Conservation (phyloP, 345 rosid species). For the Dimocarpus longan region DNA sequence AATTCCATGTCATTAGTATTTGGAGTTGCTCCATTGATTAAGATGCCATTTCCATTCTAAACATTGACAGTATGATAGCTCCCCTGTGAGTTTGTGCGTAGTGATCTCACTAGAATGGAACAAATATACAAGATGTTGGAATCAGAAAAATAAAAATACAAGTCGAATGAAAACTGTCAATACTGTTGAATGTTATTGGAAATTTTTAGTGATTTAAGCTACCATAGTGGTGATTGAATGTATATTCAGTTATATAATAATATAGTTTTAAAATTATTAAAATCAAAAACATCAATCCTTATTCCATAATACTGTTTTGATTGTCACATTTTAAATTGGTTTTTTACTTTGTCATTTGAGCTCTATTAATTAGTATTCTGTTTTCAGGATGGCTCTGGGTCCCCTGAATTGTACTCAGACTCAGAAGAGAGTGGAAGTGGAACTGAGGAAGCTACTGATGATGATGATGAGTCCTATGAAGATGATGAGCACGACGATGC, state of each 20-base stretch:
- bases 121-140: background rate
- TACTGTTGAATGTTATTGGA: background rate
- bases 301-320: constrained; percentile 3
- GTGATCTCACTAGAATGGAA: background rate
- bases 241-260: background rate
- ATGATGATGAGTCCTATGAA: constrained; percentile 82
- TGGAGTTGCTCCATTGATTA: background rate
- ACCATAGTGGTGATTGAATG: background rate
- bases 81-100: background rate
- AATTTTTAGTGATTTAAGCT: background rate
- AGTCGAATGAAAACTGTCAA: background rate
- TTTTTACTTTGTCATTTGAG: constrained; percentile 26
- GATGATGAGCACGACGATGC: constrained; percentile 59
- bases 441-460: constrained; percentile 72
- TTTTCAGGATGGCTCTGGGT: constrained; percentile 75
- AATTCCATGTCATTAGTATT: background rate
- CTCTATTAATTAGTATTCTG: constrained; percentile 27
- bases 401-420: constrained; percentile 82
- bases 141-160: background rate
- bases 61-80: background rate
- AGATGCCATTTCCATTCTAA: background rate
- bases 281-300: background rate
- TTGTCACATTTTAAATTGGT: constrained; percentile 14
- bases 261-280: constrained; percentile 2
- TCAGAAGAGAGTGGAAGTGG: constrained; percentile 81